These are phyloP conservation scores for Coemansia sp. DNA, from an alignment of 192 early-diverging fungal species.

Conservation along the genomic window DNA sequence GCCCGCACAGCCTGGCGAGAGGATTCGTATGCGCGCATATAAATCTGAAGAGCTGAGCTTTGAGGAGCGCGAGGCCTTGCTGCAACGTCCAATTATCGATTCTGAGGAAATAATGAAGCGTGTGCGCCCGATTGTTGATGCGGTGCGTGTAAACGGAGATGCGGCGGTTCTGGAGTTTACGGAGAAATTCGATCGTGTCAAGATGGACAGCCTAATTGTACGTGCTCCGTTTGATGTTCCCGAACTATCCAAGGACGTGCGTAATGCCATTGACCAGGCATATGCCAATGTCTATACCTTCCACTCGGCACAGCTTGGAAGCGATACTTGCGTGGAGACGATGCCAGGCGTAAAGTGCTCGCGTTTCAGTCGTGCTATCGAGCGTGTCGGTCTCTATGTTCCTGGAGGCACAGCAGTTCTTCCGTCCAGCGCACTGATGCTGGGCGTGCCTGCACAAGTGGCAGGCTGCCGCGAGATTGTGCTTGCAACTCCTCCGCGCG, in stretches of 20 bases:
- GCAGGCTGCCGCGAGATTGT: conserved; percentile 96
- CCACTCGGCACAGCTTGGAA: conserved; percentile 87
- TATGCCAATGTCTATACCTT: conserved; percentile 91
- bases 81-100: conserved; percentile 90
- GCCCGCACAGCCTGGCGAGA: conserved; percentile 45
- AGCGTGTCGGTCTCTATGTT: conserved; percentile 95
- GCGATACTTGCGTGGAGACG: conserved; percentile 81
- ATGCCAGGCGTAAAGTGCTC: conserved; percentile 97
- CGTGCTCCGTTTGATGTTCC: conserved; percentile 78
- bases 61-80: conserved; percentile 61
- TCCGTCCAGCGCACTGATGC: conserved; percentile 93
- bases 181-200: conserved; percentile 85
- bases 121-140: conserved; percentile 88
- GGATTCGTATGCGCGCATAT: conserved; percentile 77
- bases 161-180: conserved; percentile 82
- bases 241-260: conserved; percentile 63
- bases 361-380: conserved; percentile 91
- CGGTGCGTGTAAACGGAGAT: conserved; percentile 83
- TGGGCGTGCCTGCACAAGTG: conserved; percentile 96
- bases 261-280: conserved; percentile 89
- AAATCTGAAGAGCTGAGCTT: conserved; percentile 53
- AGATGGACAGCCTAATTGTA: conserved; percentile 69
- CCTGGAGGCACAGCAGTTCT: conserved; percentile 97
- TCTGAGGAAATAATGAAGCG: conserved; percentile 83
- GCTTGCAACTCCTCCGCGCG: conserved; percentile 90